Base-by-base conservation (phyloP, 257 asterid species). In the Rubia yunnanensis region DNA sequence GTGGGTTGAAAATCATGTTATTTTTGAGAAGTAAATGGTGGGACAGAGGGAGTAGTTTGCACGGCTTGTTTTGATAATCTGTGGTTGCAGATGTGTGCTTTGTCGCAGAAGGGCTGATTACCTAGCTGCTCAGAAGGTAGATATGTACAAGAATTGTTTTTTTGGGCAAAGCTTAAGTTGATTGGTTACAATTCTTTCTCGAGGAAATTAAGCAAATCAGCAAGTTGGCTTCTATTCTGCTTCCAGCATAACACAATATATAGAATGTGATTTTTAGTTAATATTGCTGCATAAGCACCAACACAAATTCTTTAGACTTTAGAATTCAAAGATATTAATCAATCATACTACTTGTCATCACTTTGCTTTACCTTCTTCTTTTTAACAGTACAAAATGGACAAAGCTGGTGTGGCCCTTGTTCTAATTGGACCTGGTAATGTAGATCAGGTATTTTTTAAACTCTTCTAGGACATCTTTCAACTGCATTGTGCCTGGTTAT, bases 401-500 rank as follows among this genome's bases (percentile, higher is more conserved):
- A 88, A 89, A 66, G 91, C 95, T 70, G 95, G 96, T 39, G 99
- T 82, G 70, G 83, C 97, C 13, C 95, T 89, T 46, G 87, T 87
- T 75, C 82, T 92, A 68, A 92, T 92, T 76, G 99, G 99, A 50
- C 99, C 99, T 20, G 99, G 99, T 24, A 89, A 80, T 73, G 86
- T 86, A 44, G 95, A 89, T 68, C 99, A 89, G 99, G 99, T 89
- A 77, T 70, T 58, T 53, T 41, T 28, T 15, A 24, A 27, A 56
- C 73, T 36, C 14, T 50, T 55, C 56, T 36, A 28, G 14, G 60
- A 67, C 13, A 36, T 24, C 28, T 17, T 7, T 13, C 13, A 57
- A 59, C 60, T 10, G 14, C 34, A 23, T 26, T 26, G 60, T 15
- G 34, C 32, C 38, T 60, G 5, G 38, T 70, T n/a, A 10, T 24